phyloP scores from a whole-genome alignment of 106 monocot genomes.

The Phalaenopsis equestris region DNA sequence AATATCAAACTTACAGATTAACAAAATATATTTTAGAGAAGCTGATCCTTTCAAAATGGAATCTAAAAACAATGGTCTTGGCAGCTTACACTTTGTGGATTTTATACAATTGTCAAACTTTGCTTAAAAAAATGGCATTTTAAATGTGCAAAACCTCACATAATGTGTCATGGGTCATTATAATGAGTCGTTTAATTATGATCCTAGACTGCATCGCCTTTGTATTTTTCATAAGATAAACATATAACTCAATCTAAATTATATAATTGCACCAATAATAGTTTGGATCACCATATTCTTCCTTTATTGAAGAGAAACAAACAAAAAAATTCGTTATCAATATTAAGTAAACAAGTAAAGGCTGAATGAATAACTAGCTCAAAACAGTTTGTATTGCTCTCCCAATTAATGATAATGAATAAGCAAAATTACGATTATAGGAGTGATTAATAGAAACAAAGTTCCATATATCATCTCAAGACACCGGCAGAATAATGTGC shows the following conservation, averaged over 20 bases:
- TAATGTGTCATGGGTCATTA: neutral
- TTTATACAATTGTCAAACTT: neutral
- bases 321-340: neutral
- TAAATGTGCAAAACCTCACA: neutral
- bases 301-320: neutral
- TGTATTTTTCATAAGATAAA: neutral
- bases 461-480: no score
- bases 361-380: neutral
- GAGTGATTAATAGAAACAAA: no score
- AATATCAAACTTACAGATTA: neutral
- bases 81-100: neutral
- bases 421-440: neutral
- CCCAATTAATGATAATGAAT: neutral
- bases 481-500: no score
- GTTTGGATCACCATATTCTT: neutral
- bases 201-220: neutral
- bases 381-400: neutral
- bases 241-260: neutral
- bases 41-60: neutral
- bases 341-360: neutral
- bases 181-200: neutral
- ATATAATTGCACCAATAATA: neutral
- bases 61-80: neutral
- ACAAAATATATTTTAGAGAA: neutral
- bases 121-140: neutral